Percentiles rank a stretch among this genome's conserved stretches.
These are phyloP conservation scores for Trichophyton benhamiae DNA, from an alignment of 2,329 filamentous ascomycete species.

Conservation along the genomic window DNA sequence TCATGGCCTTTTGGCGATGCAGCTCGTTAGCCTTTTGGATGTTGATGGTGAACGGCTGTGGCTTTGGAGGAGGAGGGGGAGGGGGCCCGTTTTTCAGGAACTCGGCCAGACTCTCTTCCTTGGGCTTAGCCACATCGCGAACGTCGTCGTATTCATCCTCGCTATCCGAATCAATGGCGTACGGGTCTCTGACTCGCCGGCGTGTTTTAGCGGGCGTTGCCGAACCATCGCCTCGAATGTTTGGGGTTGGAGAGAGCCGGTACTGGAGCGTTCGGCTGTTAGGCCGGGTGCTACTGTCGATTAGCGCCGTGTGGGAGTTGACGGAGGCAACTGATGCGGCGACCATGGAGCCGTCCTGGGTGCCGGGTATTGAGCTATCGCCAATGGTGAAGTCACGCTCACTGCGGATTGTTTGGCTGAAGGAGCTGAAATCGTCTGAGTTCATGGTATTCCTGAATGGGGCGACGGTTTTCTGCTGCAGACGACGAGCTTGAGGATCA, in stretches of 20 bases:
- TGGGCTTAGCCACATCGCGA: slow-evolving; percentile 30
- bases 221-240: neutral
- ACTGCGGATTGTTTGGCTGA: slow-evolving; percentile 19
- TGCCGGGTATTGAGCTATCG: slow-evolving; percentile 31
- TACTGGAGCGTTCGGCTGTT: slow-evolving; percentile 18
- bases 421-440: slow-evolving; percentile 53
- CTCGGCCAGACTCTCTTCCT: slow-evolving; percentile 37
- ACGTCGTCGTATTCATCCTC: slow-evolving; percentile 52
- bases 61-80: slow-evolving; percentile 23
- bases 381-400: slow-evolving; percentile 19
- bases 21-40: slow-evolving; percentile 6
- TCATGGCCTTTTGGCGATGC: slow-evolving; percentile 20
- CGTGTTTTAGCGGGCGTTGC: slow-evolving; percentile 55
- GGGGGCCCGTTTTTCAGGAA: slow-evolving; percentile 37
- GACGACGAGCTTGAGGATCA: slow-evolving; percentile 51
- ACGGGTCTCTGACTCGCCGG: slow-evolving; percentile 71
- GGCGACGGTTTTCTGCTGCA: slow-evolving; percentile 61
- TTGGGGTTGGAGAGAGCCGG: neutral
- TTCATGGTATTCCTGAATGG: slow-evolving; percentile 79
- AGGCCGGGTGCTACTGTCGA: slow-evolving; percentile 32
- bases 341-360: slow-evolving; percentile 41
- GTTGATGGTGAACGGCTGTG: slow-evolving; percentile 22
- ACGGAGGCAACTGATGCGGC: slow-evolving; percentile 47
- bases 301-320: slow-evolving; percentile 63
- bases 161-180: slow-evolving; percentile 70